Percentiles rank a stretch among this genome's conserved stretches.
Conservation (phyloP, 805 yeast species). For the Saturnispora sanitii region DNA sequence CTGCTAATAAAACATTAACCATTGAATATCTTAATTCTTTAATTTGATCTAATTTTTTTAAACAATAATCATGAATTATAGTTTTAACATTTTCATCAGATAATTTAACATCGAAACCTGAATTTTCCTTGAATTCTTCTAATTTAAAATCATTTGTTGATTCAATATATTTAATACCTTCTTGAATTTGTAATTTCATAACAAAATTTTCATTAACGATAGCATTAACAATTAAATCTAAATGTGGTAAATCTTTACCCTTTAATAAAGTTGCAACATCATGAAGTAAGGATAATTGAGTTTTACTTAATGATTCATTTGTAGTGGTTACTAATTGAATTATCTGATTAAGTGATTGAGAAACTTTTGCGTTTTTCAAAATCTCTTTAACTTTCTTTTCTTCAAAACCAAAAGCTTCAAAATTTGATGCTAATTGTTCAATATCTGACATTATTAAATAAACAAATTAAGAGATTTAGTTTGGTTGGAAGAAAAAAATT, state of each 20-base stretch:
- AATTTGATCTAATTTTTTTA: constrained; percentile 48
- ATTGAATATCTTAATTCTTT: constrained; percentile 65
- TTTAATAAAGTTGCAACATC: constrained; percentile 67
- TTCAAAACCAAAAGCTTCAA: constrained; percentile 50
- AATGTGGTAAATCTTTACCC: constrained; percentile 40
- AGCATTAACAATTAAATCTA: constrained; percentile 47
- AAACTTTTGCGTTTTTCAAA: constrained; percentile 75
- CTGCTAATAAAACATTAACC: constrained; percentile 70
- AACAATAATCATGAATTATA: constrained; percentile 51
- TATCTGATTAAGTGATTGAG: constrained; percentile 55
- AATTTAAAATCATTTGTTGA: constrained; percentile 33
- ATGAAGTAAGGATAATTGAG: constrained; percentile 56
- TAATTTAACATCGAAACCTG: constrained; percentile 77
- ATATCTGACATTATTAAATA: too few species aligned
- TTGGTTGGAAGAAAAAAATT: background rate
- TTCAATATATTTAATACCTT: constrained; percentile 69
- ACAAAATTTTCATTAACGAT: constrained; percentile 56
- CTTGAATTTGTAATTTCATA: constrained; percentile 65
- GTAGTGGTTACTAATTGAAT: constrained; percentile 29
- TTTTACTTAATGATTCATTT: constrained; percentile 36
- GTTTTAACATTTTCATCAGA: constrained; percentile 53
- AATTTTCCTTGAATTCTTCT: constrained; percentile 46
- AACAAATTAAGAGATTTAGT: too few species aligned
- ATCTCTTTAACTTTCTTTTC: constrained; percentile 73
- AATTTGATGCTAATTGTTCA: constrained; percentile 25